A percentile compares a stretch with the other conserved stretches of the same genome.
These are phyloP conservation scores for Kluyveromyces starmeri DNA, from an alignment of 805 yeast species.

Conservation along the genomic window DNA sequence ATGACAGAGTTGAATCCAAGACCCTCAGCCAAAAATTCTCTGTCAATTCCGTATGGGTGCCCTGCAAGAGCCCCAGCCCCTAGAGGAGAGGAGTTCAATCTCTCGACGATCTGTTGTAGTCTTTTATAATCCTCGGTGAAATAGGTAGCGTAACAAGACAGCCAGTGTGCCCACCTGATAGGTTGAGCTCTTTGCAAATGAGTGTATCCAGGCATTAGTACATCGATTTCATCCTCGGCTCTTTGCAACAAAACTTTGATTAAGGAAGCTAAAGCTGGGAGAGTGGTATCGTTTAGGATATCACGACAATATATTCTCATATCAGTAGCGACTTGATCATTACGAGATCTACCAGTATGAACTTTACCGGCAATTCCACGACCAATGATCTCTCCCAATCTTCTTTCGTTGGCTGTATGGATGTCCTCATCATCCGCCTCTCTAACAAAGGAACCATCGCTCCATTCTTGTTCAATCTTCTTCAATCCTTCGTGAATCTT, in stretches of 20 bases:
- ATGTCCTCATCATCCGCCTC: slow-evolving; percentile 76
- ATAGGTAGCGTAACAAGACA: slow-evolving; percentile 89
- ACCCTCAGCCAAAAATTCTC: slow-evolving; percentile 76
- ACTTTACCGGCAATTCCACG: slow-evolving; percentile 92
- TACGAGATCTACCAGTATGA: slow-evolving; percentile 98
- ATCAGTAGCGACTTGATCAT: slow-evolving; percentile 99
- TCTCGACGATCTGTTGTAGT: slow-evolving; percentile 64
- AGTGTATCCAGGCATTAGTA: slow-evolving; percentile 97
- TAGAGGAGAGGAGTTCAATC: slow-evolving; percentile 83
- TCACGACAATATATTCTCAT: slow-evolving; percentile 92
- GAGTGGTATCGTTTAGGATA: slow-evolving; percentile 49
- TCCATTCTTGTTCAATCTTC: slow-evolving; percentile 75
- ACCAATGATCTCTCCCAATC: slow-evolving; percentile 94
- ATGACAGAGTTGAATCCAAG: slow-evolving; percentile 79
- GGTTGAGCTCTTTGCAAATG: slow-evolving; percentile 99
- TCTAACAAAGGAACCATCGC: slow-evolving; percentile 42
- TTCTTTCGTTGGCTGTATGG: slow-evolving; percentile 97
- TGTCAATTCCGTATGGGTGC: slow-evolving; percentile 97
- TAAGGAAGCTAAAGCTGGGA: slow-evolving; percentile 47
- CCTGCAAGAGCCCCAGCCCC: slow-evolving; percentile 99
- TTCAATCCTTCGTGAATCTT: slow-evolving; percentile 82
- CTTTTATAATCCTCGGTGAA: slow-evolving; percentile 86
- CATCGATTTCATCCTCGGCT: slow-evolving; percentile 79
- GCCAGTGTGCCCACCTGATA: slow-evolving; percentile 99
- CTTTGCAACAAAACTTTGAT: slow-evolving; percentile 62